Evolutionary conservation across 805 yeast genomes (phyloP), one percentile per base, ranked within the genome.

Genomic region (Kodamaea jinghongensis): DNA sequence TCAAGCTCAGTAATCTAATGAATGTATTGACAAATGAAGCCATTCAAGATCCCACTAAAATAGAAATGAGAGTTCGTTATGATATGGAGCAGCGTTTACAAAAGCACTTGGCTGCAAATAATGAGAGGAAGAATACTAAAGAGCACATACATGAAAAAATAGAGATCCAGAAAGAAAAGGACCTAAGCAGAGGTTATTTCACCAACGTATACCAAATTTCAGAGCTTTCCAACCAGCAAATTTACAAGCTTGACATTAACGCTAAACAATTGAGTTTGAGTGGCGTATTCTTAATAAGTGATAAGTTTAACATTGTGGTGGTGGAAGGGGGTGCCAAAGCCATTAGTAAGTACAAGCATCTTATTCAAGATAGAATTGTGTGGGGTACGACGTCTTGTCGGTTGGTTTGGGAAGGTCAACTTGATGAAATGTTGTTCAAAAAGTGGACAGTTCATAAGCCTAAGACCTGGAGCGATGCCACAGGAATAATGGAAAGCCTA

Each of bases 21-120:
- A 83, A 75, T 50, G 96, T 88, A 0, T 66, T 85, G 35, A 86
- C 97, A 2, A 79, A 86, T 50, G 95, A 86, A 42, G 87, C 93
- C 5, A 83, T 90, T 34, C 71, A 76, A 43, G 96, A 93, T 55
- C 98, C 99, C 1, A 91, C 98, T 0, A 78, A 78, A 3, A 82
- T 89, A 49, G 99, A 91, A 54, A 68, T 71, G 58, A 61, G 71
- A 36, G 96, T 93, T 0, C 69, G 76, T 31, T 59, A 66, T 16
- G 93, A 90, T 45, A 83, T 88, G 3, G 79, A 73, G 28, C 75
- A 76, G 31, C 68, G 99, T 22, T 66, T 63, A 25, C 46, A 61
- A 10, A 59, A 63, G 28, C 99, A 93, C 61, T 69, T 75, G 45
- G 60, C 59, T 29, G 71, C 57, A 12, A 93, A 93, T 58, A 71